A percentile compares a stretch with the other conserved stretches of the same genome.
phyloP scores from a whole-genome alignment of 805 yeast genomes.

The Vanderwaltozyma tropicalis region DNA sequence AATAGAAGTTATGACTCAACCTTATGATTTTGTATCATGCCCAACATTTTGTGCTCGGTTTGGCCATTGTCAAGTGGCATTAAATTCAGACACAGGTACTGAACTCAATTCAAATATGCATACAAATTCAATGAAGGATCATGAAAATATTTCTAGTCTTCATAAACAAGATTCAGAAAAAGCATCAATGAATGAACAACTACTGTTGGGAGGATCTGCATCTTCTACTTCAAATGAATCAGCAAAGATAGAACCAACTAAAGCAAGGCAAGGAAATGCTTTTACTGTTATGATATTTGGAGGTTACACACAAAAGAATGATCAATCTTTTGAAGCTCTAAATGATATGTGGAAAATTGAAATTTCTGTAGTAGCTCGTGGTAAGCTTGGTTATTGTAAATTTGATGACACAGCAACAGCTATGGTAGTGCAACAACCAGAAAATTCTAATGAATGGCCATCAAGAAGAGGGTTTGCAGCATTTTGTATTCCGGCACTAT shows the following conservation, averaged over 20 bases:
- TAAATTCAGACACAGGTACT: background rate
- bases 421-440: conserved; percentile 15
- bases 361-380: conserved; percentile 28
- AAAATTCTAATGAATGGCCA: conserved; percentile 18
- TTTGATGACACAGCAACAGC: conserved; percentile 30
- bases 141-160: too few relatives aligned
- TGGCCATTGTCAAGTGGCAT: conserved; percentile 29
- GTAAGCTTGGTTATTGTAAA: conserved; percentile 26
- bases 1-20: conserved; percentile 30
- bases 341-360: conserved; percentile 36
- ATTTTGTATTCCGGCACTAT: conserved; percentile 11
- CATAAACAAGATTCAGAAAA: too few relatives aligned
- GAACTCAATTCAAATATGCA: background rate
- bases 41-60: conserved; percentile 30
- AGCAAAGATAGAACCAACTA: too few relatives aligned
- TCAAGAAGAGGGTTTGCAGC: conserved; percentile 29
- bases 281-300: conserved; percentile 32
- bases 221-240: too few relatives aligned
- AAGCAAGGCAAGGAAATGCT: too few relatives aligned
- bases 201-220: too few relatives aligned
- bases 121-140: background rate
- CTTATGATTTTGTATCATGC: conserved; percentile 18
- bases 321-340: conserved; percentile 25
- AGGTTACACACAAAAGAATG: conserved; percentile 32
- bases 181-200: too few relatives aligned